Percentiles rank a stretch among this genome's conserved stretches.
phyloP scores from a whole-genome alignment of 2,329 filamentous ascomycete species.

The Calonectria montana region DNA sequence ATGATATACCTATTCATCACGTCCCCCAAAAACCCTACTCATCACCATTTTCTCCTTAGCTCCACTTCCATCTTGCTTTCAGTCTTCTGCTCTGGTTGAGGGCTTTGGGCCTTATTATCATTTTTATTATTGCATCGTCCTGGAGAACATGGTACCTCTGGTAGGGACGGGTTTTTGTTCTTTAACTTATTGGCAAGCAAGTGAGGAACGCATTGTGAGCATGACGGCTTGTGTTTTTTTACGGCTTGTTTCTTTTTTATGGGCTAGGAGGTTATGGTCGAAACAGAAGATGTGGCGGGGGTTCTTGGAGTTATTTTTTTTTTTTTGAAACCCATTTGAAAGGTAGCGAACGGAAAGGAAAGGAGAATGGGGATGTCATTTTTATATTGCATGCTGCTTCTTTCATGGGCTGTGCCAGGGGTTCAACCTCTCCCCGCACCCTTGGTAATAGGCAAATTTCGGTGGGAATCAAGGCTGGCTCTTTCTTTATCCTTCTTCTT shows the following conservation, averaged over 20 bases:
- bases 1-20: slow-evolving; percentile 8
- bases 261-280: slow-evolving; percentile 1
- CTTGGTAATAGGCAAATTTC: neutral
- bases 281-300: neutral
- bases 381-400: neutral
- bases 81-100: neutral
- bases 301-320: slow-evolving; percentile 11
- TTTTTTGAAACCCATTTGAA: neutral
- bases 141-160: neutral
- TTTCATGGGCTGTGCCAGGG: neutral
- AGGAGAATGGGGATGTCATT: neutral
- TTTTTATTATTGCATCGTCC: slow-evolving; percentile 14
- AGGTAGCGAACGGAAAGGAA: neutral
- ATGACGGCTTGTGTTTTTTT: neutral
- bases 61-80: neutral
- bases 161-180: neutral
- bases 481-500: neutral
- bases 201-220: neutral
- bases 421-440: neutral
- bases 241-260: neutral
- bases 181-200: neutral
- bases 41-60: neutral
- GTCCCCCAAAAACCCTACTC: neutral
- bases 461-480: neutral
- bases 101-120: neutral